Percentiles rank a stretch among this genome's conserved stretches.
Evolutionary conservation across 345 rosid species (phyloP).

Genomic region (Gossypium arboreum): DNA sequence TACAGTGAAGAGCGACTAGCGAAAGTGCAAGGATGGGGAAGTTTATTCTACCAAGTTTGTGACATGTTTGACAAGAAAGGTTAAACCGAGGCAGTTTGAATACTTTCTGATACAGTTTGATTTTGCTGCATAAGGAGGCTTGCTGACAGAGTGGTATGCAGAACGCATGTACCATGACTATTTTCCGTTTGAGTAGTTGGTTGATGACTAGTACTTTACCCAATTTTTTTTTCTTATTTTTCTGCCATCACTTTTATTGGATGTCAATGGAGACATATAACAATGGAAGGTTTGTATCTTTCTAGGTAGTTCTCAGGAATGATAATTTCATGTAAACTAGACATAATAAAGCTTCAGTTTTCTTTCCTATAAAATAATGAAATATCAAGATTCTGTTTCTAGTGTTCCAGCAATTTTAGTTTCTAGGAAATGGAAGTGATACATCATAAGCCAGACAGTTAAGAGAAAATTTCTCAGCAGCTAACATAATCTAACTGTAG

Average conservation of each 20-base stretch:
- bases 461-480: neutral
- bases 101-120: constrained; percentile 12
- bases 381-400: neutral
- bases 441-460: neutral
- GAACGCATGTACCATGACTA: constrained; percentile 14
- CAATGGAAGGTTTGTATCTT: neutral
- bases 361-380: neutral
- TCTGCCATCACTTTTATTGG: constrained; percentile 4
- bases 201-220: neutral
- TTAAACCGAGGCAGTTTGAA: neutral
- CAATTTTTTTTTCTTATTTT: constrained; percentile 6
- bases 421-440: neutral
- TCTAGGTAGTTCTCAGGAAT: constrained; percentile 1
- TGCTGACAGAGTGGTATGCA: constrained; percentile 12
- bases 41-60: neutral
- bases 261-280: constrained; percentile 7
- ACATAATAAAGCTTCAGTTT: constrained; percentile 7
- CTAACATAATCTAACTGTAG: neutral
- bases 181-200: constrained; percentile 14
- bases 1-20: neutral
- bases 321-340: constrained; percentile 1
- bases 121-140: constrained; percentile 10
- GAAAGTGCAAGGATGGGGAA: neutral
- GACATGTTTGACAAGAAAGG: neutral
- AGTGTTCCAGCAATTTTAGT: neutral